phyloP scores from a whole-genome alignment of 441 rosid species.

The Erodium moschatum region DNA sequence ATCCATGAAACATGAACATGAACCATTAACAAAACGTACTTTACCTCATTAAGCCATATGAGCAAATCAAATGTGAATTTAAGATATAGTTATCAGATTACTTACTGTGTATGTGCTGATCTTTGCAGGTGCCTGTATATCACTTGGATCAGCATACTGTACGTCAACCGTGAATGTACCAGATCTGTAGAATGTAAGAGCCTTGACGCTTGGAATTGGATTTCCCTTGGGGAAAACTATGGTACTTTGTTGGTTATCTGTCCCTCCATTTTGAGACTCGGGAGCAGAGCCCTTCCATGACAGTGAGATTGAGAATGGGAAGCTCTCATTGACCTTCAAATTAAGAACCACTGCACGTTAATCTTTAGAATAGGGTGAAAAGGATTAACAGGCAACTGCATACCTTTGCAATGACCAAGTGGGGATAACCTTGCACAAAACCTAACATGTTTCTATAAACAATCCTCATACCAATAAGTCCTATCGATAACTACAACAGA shows the following conservation, averaged over 20 bases:
- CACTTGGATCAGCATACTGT: conserved; percentile 50
- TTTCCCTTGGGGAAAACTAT: conserved; percentile 81
- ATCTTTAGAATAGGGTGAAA: neutral
- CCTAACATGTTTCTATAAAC: too few relatives aligned
- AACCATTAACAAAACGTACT: neutral
- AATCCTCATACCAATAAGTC: too few relatives aligned
- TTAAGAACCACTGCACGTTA: neutral
- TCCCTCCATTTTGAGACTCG: conserved; percentile 52
- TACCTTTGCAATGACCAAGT: too few relatives aligned
- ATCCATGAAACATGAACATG: conserved; percentile 17
- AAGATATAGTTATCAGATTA: neutral
- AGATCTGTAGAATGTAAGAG: conserved; percentile 70
- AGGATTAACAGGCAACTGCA: neutral
- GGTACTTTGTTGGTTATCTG: conserved; percentile 67
- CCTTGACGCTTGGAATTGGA: conserved; percentile 73
- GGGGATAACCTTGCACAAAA: too few relatives aligned
- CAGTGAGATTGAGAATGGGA: conserved; percentile 63
- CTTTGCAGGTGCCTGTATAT: conserved; percentile 53
- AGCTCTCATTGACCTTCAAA: conserved; percentile 71
- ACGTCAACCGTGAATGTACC: conserved; percentile 74
- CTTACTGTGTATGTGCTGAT: conserved; percentile 70
- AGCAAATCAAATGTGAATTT: neutral
- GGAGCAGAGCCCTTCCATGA: conserved; percentile 69
- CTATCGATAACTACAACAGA: too few relatives aligned
- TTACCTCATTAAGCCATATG: neutral